phyloP scores from a whole-genome alignment of 352 stramenopile species.

The Pythium sp. region DNA sequence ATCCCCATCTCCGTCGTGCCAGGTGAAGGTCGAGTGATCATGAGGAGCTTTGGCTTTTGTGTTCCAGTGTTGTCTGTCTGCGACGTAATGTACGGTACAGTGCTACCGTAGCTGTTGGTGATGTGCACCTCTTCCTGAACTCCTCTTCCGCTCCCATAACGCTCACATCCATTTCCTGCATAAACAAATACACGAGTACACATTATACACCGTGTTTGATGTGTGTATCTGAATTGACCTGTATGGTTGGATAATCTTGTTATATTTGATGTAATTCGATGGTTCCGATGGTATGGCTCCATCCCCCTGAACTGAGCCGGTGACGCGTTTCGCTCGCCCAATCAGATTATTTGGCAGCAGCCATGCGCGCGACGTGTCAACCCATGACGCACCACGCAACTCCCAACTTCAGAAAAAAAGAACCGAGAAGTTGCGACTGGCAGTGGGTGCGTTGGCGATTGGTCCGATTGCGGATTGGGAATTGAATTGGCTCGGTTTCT shows the following conservation, averaged over 20 bases:
- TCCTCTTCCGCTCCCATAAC: background rate
- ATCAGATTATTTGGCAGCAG: slow-evolving; percentile 1
- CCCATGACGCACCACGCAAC: background rate
- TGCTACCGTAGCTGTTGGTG: background rate
- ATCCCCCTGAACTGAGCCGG: slow-evolving; percentile 9
- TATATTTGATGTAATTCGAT: background rate
- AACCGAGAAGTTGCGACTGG: background rate
- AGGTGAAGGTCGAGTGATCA: background rate
- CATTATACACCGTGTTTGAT: background rate
- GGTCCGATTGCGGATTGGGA: too few species aligned
- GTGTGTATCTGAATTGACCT: background rate
- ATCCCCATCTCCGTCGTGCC: background rate
- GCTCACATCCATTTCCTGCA: background rate
- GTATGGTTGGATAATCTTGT: background rate
- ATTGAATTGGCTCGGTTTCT: background rate
- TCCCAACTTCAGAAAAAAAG: slow-evolving; percentile 7
- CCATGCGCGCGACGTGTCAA: slow-evolving; percentile 8
- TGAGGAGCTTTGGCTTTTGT: background rate
- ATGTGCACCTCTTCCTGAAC: background rate
- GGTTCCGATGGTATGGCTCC: slow-evolving; percentile 7
- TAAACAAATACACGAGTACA: background rate
- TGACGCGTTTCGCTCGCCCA: slow-evolving; percentile 8
- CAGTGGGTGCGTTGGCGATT: background rate
- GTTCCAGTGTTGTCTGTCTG: background rate
- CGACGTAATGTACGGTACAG: background rate